Percentiles rank a stretch among this genome's conserved stretches.
Evolutionary conservation across 495 filamentous ascomycete species (phyloP).

Genomic region (Parmelia sp.): DNA sequence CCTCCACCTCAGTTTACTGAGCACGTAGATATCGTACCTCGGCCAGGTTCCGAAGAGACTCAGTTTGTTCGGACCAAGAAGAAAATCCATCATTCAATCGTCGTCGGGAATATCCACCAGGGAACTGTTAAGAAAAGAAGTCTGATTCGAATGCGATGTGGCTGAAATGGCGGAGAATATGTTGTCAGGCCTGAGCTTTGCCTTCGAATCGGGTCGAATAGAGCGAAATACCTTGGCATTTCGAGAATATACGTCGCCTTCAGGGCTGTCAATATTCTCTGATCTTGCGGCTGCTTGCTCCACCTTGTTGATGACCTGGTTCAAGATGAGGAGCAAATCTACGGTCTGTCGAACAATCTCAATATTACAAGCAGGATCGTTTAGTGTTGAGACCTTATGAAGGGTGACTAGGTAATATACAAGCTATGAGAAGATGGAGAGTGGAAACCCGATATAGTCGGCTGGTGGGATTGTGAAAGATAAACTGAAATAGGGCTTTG

Average conservation of each 20-base stretch:
- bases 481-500: background rate
- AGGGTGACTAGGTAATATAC: background rate
- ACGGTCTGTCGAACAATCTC: background rate
- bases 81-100: constrained; percentile 1
- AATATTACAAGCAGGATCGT: background rate
- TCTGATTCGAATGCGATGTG: background rate
- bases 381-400: background rate
- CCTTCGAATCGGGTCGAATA: constrained; percentile 5
- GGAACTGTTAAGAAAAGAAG: too few relatives aligned
- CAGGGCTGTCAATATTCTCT: background rate
- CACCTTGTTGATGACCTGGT: constrained; percentile 1
- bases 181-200: background rate
- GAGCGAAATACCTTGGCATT: background rate
- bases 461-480: background rate
- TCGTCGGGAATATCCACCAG: background rate
- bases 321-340: constrained; percentile 4
- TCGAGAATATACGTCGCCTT: background rate
- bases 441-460: background rate
- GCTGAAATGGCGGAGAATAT: background rate
- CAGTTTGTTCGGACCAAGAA: background rate
- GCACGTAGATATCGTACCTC: too few relatives aligned
- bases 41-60: background rate
- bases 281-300: background rate
- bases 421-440: background rate
- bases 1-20: too few relatives aligned